phyloP scores from a whole-genome alignment of 345 rosid genomes.

The Anacardium occidentale region DNA sequence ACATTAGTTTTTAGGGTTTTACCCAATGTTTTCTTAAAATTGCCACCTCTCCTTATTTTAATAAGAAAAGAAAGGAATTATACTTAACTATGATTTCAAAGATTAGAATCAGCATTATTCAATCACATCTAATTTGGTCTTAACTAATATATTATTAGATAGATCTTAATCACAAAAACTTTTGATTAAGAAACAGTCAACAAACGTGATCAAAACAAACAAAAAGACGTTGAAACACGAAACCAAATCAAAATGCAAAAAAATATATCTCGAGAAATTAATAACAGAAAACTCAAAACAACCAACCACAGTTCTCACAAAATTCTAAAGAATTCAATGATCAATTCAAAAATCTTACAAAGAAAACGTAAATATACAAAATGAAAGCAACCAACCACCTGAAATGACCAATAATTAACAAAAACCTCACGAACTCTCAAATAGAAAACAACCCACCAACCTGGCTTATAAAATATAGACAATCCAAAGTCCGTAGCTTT shows the following conservation, averaged over 20 bases:
- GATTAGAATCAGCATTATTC: background rate
- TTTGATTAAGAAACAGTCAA: background rate
- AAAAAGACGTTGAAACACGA: no score
- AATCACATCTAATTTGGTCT: background rate
- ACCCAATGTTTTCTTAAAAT: no score
- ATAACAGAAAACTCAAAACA: no score
- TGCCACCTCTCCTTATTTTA: no score
- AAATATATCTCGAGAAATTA: no score
- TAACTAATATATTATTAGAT: background rate
- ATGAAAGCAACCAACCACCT: background rate
- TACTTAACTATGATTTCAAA: no score
- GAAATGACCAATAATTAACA: background rate
- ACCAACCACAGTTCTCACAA: no score
- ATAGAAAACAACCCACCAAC: slow-evolving; percentile 29
- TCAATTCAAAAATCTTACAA: background rate
- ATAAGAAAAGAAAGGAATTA: no score
- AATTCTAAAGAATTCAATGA: no score
- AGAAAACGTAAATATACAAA: background rate
- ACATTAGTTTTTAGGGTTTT: no score
- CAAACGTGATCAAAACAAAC: no score
- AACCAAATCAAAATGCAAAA: no score
- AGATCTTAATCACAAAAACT: background rate
- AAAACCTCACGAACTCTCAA: background rate
- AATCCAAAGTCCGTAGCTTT: slow-evolving; percentile 91
- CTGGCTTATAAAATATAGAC: slow-evolving; percentile 94